Evolutionary conservation across 805 yeast genomes (phyloP), one percentile per base, ranked within the genome.

Genomic region (Barnettozyma botsteinii): DNA sequence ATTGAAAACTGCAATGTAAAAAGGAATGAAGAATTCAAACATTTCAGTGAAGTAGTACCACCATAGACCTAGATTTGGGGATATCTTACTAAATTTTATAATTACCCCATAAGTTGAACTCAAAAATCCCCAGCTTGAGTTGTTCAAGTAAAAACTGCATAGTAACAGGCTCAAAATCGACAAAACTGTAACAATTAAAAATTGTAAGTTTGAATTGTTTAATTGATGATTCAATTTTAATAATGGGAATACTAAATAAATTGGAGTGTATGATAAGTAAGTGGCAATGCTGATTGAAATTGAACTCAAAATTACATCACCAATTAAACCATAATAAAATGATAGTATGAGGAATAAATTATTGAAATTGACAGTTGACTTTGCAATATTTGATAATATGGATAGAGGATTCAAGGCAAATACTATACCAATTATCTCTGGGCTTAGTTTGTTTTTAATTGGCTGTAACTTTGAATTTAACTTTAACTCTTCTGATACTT

Each of bases 11-110:
- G 87, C 79, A 29, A 81, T 65, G 67, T 85, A 93, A 55, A 93
- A 88, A 17, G 85, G 79, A 22, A 81, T 73, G 69, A 91, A 93
- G 56, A 79, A 84, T 40, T 83, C 93, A 63, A 93, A 93, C 77
- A 93, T 85, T 61, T 93, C 98, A 31, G 91, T 84, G 67, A 93
- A 93, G 53, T 89, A 79, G 65, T 93, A 93, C 99, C 99, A 93
- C 99, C 99, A 93, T 17, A 93, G 67, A 1, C 98, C 98, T 49
- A 93, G 60, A 61, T 93, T 93, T 21, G 98, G 98, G 5, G 80
- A 70, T 45, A 88, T 76, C 47, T 86, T 89, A 28, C 70, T 70
- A 52, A 85, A 81, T 19, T 67, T 65, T 6, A 86, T 55, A 6
- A 74, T 61, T 4, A 77, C 68, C 13, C 81, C 79, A 54, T 81